Conservation (phyloP, 75 land plant genomes). For the Pinus albicaulis region DNA sequence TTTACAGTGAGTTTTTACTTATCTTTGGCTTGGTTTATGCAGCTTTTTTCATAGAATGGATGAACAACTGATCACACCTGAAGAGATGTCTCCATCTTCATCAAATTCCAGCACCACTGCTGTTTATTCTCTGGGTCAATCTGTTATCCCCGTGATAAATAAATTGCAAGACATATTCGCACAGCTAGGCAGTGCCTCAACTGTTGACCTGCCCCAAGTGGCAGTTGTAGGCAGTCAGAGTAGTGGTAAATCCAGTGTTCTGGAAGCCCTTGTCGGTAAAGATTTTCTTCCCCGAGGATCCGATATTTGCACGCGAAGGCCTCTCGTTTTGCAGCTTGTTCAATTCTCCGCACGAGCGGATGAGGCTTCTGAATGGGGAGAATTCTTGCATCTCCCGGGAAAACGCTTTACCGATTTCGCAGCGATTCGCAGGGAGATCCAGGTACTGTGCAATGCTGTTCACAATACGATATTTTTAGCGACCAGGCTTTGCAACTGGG, state of each 20-base stretch:
- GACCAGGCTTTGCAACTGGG: too few relatives aligned
- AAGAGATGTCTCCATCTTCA: slow-evolving; percentile 2
- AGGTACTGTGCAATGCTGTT: slow-evolving; percentile 35
- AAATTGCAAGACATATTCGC: slow-evolving; percentile 90
- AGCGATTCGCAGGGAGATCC: slow-evolving; percentile 76
- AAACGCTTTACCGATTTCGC: slow-evolving; percentile 69
- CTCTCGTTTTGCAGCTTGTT: slow-evolving; percentile 81
- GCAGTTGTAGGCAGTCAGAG: slow-evolving; percentile 94
- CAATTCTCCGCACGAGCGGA: slow-evolving; percentile 25
- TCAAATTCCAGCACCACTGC: background rate
- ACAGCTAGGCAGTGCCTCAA: slow-evolving; percentile 70
- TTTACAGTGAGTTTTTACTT: background rate
- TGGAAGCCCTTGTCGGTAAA: slow-evolving; percentile 85
- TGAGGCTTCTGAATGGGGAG: slow-evolving; percentile 60
- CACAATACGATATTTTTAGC: too few relatives aligned
- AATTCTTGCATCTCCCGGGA: slow-evolving; percentile 77
- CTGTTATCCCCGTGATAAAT: slow-evolving; percentile 87
- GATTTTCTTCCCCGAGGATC: slow-evolving; percentile 81
- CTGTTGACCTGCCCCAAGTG: slow-evolving; percentile 89
- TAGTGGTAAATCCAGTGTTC: slow-evolving; percentile 94
- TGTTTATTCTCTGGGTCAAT: slow-evolving; percentile 39
- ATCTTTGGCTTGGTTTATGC: background rate
- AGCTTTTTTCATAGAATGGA: background rate
- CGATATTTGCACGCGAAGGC: slow-evolving; percentile 84
- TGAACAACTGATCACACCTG: background rate